Evolutionary conservation across 495 filamentous ascomycete species (phyloP).

Genomic region (Aspergillus indologenus): DNA sequence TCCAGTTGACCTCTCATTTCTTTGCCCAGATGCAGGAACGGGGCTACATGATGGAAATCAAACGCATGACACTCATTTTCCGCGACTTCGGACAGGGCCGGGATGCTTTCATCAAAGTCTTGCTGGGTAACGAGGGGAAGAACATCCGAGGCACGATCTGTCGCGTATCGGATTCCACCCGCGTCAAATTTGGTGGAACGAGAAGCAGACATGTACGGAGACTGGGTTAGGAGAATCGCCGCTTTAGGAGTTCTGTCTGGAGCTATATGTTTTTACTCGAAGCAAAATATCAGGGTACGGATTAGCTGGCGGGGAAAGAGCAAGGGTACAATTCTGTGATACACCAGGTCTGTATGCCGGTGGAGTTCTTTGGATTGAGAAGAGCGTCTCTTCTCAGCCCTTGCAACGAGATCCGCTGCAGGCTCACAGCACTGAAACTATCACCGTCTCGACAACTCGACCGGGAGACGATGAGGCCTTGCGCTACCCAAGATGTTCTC

Average conservation of each 20-base stretch:
- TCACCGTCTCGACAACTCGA: not conserved
- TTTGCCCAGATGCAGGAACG: slow-evolving; percentile 74
- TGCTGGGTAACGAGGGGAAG: slow-evolving; percentile 81
- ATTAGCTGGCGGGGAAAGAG: not conserved
- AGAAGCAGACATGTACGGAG: slow-evolving; percentile 77
- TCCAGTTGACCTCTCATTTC: slow-evolving; percentile 77
- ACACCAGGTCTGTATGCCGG: not conserved
- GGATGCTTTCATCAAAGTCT: slow-evolving; percentile 83
- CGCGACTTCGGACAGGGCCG: slow-evolving; percentile 81
- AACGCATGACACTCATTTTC: slow-evolving; percentile 67
- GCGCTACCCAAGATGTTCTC: not conserved
- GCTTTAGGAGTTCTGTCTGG: not conserved
- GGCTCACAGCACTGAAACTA: too few species aligned
- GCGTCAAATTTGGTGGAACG: slow-evolving; percentile 93
- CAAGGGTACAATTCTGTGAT: not conserved
- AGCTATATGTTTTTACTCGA: not conserved
- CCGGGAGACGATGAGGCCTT: not conserved
- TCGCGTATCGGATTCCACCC: slow-evolving; percentile 76
- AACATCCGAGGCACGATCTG: slow-evolving; percentile 64
- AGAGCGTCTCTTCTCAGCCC: not conserved
- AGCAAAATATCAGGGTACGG: not conserved
- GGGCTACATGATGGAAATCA: slow-evolving; percentile 58
- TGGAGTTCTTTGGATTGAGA: not conserved
- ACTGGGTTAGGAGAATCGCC: slow-evolving; percentile 55
- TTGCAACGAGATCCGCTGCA: not conserved